Evolutionary conservation across 352 stramenopile genomes (phyloP), one percentile per base, ranked within the genome.

Genomic region (Hyaloperonospora brassicae): DNA sequence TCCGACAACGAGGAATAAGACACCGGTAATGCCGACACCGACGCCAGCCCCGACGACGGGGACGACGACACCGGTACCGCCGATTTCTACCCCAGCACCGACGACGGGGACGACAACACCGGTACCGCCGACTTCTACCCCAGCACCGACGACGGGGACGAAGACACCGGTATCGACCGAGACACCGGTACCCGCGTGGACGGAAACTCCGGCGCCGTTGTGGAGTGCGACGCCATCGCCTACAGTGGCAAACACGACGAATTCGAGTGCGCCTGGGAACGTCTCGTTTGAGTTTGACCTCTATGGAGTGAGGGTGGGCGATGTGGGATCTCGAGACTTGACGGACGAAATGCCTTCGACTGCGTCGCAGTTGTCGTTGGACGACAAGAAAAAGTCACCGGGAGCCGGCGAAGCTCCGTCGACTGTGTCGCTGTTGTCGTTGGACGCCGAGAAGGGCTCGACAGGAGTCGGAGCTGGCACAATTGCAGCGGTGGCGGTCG

Each of bases 361-460:
- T 17, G 17, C 17, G 17, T 17, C 17, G 17, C 17, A 17, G 17
- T 17, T 17, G 17, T 42, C 36, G 14, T n/a, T 0, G 21, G 36
- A 42, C 21, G 36, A 42, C 27, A 46, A 62, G 10, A 46, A 46
- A 12, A 17, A 58, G 17, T 40, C 59, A 23, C 49, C 58, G 53
- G 53, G 59, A 25, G 39, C 49, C 0, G 31, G 55, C 8, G 10
- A 43, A 25, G 51, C 50, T 2, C 47, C 55, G 5, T 67, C 62
- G 21, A 62, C 31, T 1, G 58, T 64, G 12, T 52, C 50, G n/a
- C 31, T 70, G 23, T 64, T 53, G 0, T 47, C 62, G 21, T 46
- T 42, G 17, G 39, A 64, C 23, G 25, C 5, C 10, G 25, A 30
- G 0, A 34, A 23, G 3, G 17, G 17, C 17, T 45, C 22, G 10